These are phyloP conservation scores for Escovopsis weberi DNA, from an alignment of 2,329 filamentous ascomycete species.

Conservation along the genomic window DNA sequence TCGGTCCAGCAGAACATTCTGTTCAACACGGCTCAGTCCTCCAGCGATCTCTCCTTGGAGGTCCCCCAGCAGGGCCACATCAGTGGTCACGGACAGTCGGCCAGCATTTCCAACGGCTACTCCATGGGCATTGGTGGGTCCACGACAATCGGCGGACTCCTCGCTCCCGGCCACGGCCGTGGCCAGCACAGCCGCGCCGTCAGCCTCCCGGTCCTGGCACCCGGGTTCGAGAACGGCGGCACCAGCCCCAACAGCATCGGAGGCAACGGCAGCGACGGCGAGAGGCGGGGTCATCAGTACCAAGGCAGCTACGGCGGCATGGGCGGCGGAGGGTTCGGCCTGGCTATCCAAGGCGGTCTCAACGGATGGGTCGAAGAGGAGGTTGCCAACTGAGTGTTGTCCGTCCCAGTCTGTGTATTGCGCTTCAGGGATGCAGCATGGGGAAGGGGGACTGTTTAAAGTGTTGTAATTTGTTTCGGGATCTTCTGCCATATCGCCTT, in stretches of 20 bases:
- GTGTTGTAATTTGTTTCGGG: slow-evolving; percentile 26
- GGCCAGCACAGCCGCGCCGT: slow-evolving; percentile 66
- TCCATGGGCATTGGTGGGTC: slow-evolving; percentile 40
- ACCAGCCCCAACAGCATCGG: slow-evolving; percentile 35
- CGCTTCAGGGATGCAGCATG: slow-evolving; percentile 2
- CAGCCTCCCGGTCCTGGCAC: slow-evolving; percentile 62
- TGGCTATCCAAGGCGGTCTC: slow-evolving; percentile 48
- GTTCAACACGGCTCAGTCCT: slow-evolving; percentile 57
- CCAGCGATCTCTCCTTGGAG: slow-evolving; percentile 38
- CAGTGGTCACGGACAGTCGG: slow-evolving; percentile 49
- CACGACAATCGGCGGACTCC: slow-evolving; percentile 60
- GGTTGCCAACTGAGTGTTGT: slow-evolving; percentile 37
- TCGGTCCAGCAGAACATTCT: slow-evolving; percentile 66
- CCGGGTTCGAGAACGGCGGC: slow-evolving; percentile 46
- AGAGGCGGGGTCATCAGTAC: slow-evolving; percentile 51
- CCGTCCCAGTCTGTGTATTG: slow-evolving; percentile 13
- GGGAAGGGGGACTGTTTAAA: slow-evolving; percentile 20
- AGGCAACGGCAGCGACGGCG: slow-evolving; percentile 31
- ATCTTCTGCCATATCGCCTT: slow-evolving; percentile 11
- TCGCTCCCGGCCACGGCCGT: slow-evolving; percentile 53
- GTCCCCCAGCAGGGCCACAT: slow-evolving; percentile 46
- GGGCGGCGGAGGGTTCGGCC: slow-evolving; percentile 40
- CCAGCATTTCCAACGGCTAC: slow-evolving; percentile 51
- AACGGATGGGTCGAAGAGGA: slow-evolving; percentile 57
- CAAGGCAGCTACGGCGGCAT: slow-evolving; percentile 48